Evolutionary conservation across 176 grass and related monocot genomes (phyloP).

Genomic region (Echinochloa phyllopogon): DNA sequence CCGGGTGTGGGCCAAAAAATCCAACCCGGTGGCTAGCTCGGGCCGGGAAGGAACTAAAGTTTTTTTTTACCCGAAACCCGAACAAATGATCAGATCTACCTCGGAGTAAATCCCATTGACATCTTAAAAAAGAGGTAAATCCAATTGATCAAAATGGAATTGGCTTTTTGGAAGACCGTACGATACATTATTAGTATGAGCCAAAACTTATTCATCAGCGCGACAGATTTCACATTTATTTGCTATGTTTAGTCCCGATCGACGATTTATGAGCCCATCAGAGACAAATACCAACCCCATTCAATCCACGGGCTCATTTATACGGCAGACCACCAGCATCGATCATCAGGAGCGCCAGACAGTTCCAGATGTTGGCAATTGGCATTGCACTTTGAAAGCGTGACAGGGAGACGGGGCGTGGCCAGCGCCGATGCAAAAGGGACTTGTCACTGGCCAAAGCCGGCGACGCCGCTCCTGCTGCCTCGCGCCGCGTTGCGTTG

Average conservation of each 20-base stretch:
- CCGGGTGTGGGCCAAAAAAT: too few species aligned
- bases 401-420: neutral
- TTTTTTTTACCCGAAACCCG: too few species aligned
- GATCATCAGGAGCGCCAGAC: neutral
- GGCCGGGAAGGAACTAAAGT: too few species aligned
- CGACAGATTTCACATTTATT: neutral
- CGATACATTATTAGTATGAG: too few species aligned
- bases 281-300: neutral
- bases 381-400: neutral
- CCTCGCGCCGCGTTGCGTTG: too few species aligned
- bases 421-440: constrained; percentile 22
- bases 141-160: too few species aligned
- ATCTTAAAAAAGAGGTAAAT: too few species aligned
- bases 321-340: neutral
- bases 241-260: neutral
- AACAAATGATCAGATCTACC: too few species aligned
- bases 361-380: neutral
- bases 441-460: constrained; percentile 24
- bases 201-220: too few species aligned
- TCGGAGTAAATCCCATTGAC: too few species aligned
- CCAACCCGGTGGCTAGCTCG: too few species aligned
- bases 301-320: neutral
- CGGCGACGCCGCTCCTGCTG: constrained; percentile 21
- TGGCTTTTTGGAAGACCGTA: too few species aligned
- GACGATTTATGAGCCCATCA: neutral